Evolutionary conservation across 257 asterid genomes (phyloP), one percentile per base, ranked within the genome.

Genomic region (Linderniella brevidens): DNA sequence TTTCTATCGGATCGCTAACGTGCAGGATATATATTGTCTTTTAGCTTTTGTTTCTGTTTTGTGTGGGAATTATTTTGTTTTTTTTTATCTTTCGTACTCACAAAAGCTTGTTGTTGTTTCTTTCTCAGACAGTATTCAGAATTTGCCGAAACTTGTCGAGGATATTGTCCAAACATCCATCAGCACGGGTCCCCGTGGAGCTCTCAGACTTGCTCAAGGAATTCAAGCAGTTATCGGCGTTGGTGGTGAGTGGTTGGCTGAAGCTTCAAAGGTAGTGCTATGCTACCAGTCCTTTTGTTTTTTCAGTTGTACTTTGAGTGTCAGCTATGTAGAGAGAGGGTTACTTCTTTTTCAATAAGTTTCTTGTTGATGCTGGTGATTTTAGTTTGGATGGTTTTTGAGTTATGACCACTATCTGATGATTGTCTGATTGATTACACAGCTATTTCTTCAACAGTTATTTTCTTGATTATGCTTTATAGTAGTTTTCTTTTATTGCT

Each of bases 111-210:
- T 36, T 16, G 19, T 17, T 42, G 44, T 36, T 38, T 43, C 56
- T 54, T 49, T 25, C 60, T 66, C 77, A 90, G 98, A 81, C 68
- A 66, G 90, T 29, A 67, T 85, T 25, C 73, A 69, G 67, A 90
- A 77, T 45, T 63, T 90, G 67, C 96, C 98, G 50, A 79, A 74
- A 66, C 90, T 90, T 20, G 66, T 90, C 63, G 98, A 90, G 69
- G 98, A 88, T 65, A 71, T 90, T 51, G 68, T 81, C 58, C 93
- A 85, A 64, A 90, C 98, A 59, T 81, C 98, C 46, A 60, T 90
- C 63, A 85, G 53, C 55, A 90, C 98, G 5, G 98, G 98, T 49
- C 98, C 96, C n/a, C 94, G 94, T 46, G 98, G 96, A 38, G 81
- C 94, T 46, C 67, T 81, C 17, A 68, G 98, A 75, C 70, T 90